These are phyloP conservation scores for Chytriomyces sp. DNA, from an alignment of 192 early-diverging fungal species.

Conservation along the genomic window DNA sequence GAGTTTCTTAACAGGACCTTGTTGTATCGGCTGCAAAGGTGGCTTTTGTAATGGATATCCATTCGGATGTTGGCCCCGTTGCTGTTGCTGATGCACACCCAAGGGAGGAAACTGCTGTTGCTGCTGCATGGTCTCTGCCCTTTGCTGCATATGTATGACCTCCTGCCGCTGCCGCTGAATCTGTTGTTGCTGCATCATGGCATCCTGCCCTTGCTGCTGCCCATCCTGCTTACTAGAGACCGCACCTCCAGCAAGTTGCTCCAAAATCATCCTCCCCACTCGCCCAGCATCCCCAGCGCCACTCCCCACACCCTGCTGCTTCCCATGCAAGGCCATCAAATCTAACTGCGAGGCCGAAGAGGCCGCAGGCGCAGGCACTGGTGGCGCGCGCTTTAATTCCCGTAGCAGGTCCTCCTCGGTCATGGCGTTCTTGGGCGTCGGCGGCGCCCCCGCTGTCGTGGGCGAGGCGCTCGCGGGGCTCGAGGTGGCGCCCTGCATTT, in stretches of 20 bases:
- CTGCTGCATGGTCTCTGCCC: not conserved
- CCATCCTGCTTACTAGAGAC: too few relatives aligned
- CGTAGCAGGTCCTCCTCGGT: too few relatives aligned
- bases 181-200: slow-evolving; percentile 17
- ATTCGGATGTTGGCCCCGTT: not conserved
- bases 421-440: too few relatives aligned
- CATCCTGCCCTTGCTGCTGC: not conserved
- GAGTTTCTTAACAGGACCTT: slow-evolving; percentile 4
- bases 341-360: too few relatives aligned
- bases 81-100: not conserved
- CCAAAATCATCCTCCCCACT: not conserved
- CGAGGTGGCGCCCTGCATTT: too few relatives aligned
- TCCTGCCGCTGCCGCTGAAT: not conserved
- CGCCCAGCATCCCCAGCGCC: not conserved
- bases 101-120: not conserved
- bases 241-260: not conserved
- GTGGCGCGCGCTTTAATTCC: too few relatives aligned
- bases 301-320: not conserved
- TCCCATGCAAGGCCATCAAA: too few relatives aligned
- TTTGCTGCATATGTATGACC: not conserved
- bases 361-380: too few relatives aligned
- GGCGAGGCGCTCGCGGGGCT: too few relatives aligned
- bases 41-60: not conserved
- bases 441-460: too few relatives aligned
- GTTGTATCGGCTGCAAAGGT: not conserved